Conservation (phyloP, 1,284 basidiomycete species). For the Ceratobasidium sp. region DNA sequence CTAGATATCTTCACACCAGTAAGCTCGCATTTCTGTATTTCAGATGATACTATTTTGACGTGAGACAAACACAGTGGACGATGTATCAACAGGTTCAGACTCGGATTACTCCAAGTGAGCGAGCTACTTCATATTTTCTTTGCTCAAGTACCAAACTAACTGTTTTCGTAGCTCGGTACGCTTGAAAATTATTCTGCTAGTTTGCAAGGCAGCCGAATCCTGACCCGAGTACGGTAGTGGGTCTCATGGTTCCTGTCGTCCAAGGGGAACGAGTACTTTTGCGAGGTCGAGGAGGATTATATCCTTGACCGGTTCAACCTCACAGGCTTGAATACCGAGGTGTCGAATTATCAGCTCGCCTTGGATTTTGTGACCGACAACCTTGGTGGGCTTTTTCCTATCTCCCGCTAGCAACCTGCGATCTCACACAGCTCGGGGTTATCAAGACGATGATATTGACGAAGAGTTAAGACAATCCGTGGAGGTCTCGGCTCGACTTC, state of each 20-base stretch:
- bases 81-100: conserved; percentile 85
- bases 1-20: conserved; percentile 15
- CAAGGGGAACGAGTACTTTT: conserved; percentile 98
- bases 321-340: conserved; percentile 96
- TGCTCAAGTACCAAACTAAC: not conserved
- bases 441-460: conserved; percentile 78
- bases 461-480: conserved; percentile 81
- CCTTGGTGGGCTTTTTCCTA: conserved; percentile 67
- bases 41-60: not conserved
- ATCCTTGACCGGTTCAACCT: conserved; percentile 98
- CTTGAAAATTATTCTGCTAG: conserved; percentile 9
- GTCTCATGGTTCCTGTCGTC: conserved; percentile 98
- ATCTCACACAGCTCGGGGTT: conserved; percentile 30
- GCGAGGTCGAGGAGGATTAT: conserved; percentile 99
- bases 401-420: not conserved
- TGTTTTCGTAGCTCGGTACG: conserved; percentile 52
- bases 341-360: conserved; percentile 93
- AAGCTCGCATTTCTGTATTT: not conserved
- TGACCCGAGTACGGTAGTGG: conserved; percentile 66
- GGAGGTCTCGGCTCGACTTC: conserved; percentile 88
- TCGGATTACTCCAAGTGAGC: conserved; percentile 88
- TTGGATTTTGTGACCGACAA: conserved; percentile 96
- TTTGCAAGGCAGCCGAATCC: not conserved
- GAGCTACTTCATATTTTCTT: not conserved
- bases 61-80: conserved; percentile 70